These are phyloP conservation scores for Quercus gilva DNA, from an alignment of 306 rosid species.

Conservation along the genomic window DNA sequence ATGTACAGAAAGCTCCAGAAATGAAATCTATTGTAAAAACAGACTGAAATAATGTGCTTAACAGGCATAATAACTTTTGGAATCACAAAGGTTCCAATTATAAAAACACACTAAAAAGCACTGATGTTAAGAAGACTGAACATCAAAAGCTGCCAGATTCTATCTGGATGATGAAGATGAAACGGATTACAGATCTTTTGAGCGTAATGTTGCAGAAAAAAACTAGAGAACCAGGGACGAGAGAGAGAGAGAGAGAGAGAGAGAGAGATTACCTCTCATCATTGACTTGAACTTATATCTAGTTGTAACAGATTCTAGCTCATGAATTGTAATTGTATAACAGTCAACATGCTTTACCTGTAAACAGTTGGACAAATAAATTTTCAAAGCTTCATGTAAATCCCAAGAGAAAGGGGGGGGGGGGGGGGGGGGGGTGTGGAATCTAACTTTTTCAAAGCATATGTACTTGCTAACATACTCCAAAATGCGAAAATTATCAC, in stretches of 20 bases:
- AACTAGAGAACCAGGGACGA: background rate
- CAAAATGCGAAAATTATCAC: no score
- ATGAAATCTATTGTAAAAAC: background rate
- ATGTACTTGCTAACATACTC: no score
- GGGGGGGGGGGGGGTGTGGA: no score
- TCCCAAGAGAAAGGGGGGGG: no score
- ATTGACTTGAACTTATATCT: slow-evolving; percentile 81
- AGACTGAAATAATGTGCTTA: background rate
- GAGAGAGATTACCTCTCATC: slow-evolving; percentile 83
- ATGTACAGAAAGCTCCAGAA: background rate
- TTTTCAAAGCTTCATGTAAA: background rate
- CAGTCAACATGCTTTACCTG: slow-evolving; percentile 87
- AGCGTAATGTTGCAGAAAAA: background rate
- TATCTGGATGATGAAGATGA: background rate
- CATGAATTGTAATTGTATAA: slow-evolving; percentile 57
- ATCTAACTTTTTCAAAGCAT: background rate
- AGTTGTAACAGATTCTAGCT: slow-evolving; percentile 77
- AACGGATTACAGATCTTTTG: background rate
- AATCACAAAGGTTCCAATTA: background rate
- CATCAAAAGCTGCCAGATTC: background rate
- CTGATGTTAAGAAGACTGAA: background rate
- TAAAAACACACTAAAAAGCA: background rate
- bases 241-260: background rate
- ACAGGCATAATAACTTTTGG: background rate
- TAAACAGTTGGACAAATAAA: slow-evolving; percentile 8